These are phyloP conservation scores for Blastocystis sp. DNA, from an alignment of 352 stramenopile species.

Conservation along the genomic window DNA sequence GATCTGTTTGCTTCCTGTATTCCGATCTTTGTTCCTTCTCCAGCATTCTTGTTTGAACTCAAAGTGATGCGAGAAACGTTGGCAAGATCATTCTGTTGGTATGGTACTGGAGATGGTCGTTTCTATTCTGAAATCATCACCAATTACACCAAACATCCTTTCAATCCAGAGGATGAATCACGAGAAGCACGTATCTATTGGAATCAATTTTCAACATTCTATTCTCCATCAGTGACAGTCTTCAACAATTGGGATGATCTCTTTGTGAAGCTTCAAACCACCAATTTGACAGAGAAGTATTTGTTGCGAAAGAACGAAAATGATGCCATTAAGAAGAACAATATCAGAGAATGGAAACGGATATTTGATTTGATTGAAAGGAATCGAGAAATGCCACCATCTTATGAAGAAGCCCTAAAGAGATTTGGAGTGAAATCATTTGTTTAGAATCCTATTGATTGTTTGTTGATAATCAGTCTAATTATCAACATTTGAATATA, in stretches of 20 bases:
- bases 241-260: not conserved
- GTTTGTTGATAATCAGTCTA: too few relatives aligned
- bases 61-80: not conserved
- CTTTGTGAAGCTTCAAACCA: not conserved
- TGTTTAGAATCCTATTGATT: too few relatives aligned
- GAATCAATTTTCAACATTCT: too few relatives aligned
- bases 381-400: not conserved
- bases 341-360: not conserved
- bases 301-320: not conserved
- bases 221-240: not conserved
- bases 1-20: not conserved
- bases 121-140: too few relatives aligned
- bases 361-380: not conserved
- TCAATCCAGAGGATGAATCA: too few relatives aligned
- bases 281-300: not conserved
- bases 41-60: not conserved
- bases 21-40: constrained; percentile 30
- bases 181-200: too few relatives aligned
- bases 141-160: too few relatives aligned
- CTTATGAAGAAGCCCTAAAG: not conserved
- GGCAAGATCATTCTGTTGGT: not conserved
- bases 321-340: not conserved
- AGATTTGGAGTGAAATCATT: not conserved
- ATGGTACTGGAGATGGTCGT: too few relatives aligned
- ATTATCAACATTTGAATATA: too few relatives aligned